These are phyloP conservation scores for Telopea speciosissima DNA, from an alignment of 177 flowering plant genomes.

Conservation along the genomic window DNA sequence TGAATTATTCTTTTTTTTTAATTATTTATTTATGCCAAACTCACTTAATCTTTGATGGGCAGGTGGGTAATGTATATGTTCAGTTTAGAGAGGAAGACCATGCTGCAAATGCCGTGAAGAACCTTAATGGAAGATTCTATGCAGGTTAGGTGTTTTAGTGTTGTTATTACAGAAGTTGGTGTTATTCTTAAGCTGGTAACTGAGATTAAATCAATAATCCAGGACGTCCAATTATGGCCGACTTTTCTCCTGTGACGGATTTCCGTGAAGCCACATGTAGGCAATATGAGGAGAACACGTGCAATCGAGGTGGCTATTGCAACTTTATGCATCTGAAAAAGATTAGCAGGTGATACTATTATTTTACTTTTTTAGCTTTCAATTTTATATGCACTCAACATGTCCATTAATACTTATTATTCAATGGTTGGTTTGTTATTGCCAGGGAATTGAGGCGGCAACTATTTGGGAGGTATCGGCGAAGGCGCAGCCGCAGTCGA, in stretches of 20 bases:
- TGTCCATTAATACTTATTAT: background rate
- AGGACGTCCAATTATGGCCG: conserved; percentile 96
- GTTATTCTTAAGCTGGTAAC: background rate
- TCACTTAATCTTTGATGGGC: conserved; percentile 9
- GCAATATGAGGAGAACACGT: conserved; percentile 86
- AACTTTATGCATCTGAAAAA: conserved; percentile 95
- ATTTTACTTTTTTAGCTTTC: background rate
- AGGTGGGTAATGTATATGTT: conserved; percentile 97
- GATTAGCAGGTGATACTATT: conserved; percentile 64
- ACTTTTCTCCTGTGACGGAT: conserved; percentile 94
- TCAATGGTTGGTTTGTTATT: background rate
- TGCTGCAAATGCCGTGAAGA: conserved; percentile 68
- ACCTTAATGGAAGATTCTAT: conserved; percentile 75
- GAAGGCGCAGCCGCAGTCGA: conserved; percentile 52
- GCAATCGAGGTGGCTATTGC: conserved; percentile 96
- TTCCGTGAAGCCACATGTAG: conserved; percentile 96
- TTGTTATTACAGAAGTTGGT: background rate
- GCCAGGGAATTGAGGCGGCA: conserved; percentile 74
- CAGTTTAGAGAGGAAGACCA: conserved; percentile 90
- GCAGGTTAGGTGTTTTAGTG: conserved; percentile 46
- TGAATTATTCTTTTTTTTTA: too few species aligned
- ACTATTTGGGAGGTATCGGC: conserved; percentile 61
- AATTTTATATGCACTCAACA: background rate
- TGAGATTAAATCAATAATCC: conserved; percentile 3
- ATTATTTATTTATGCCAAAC: background rate